These are phyloP conservation scores for Fusarium napiforme DNA, from an alignment of 2,329 filamentous ascomycete species.

Conservation along the genomic window DNA sequence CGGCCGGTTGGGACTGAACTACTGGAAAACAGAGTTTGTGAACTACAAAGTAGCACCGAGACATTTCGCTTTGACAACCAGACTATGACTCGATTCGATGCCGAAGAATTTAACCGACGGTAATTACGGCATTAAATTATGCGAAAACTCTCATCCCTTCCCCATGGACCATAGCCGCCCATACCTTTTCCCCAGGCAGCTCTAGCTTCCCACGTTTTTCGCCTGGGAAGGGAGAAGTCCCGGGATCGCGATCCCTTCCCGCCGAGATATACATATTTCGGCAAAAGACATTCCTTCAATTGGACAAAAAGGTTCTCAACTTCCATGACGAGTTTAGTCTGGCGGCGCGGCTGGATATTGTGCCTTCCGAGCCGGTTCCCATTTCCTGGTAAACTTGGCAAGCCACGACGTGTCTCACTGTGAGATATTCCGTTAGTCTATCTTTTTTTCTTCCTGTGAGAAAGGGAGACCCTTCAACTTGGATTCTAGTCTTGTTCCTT, in stretches of 20 bases:
- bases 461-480: not conserved
- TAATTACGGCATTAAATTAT: no score
- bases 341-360: not conserved
- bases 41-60: not conserved
- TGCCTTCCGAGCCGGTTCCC: not conserved
- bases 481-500: not conserved
- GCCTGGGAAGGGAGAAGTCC: not conserved
- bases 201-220: not conserved
- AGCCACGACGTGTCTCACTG: not conserved
- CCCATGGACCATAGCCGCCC: no score
- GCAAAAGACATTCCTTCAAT: not conserved
- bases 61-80: not conserved
- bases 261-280: not conserved
- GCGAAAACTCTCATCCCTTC: not conserved
- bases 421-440: not conserved
- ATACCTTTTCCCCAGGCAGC: not conserved
- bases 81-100: not conserved
- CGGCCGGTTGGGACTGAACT: not conserved
- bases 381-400: not conserved
- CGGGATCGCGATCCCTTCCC: not conserved
- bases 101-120: not conserved
- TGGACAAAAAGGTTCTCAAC: not conserved
- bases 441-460: no score
- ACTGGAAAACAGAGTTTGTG: not conserved
- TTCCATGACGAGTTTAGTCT: not conserved